Base-by-base conservation (phyloP, 805 yeast genomes). In the Saccharomycopsis microspora region DNA sequence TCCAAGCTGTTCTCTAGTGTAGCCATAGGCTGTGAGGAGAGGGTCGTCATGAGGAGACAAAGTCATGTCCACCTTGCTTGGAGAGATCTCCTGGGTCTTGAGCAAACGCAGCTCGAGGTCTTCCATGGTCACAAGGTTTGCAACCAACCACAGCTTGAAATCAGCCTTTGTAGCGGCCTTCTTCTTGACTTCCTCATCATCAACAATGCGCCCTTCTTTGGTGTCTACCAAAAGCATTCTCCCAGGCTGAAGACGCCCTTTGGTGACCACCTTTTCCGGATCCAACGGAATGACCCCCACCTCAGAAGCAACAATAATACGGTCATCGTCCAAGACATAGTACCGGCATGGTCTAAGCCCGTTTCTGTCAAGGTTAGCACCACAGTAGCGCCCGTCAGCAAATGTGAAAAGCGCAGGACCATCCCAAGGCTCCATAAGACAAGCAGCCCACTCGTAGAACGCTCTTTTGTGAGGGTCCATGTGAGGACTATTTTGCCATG, bases 391-490 rank as follows among this genome's bases (percentile, higher is more conserved):
- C 57, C 96, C 97, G 66, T 90, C 97, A 36, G 97, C 90, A 65
- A 90, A 93, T 32, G 95, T 88, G 71, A 90, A 85, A 56, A 93
- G 70, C 35, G 97, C 97, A 19, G 98, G 98, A 55, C 98, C 98
- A 68, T 90, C 98, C 98, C 98, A 90, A 5, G 97, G 97, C 70
- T 90, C 98, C 96, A 93, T 93, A 55, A 90, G 69, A 68, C 97
- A 88, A 8, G 97, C 96, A 43, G 97, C 97, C 97, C 97, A 90
- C 65, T 93, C 97, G 69, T 90, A 90, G 67, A 94, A 90, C 0
- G 97, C 97, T 58, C 76, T 80, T 69, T 89, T 85, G 64, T 84
- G 82, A 48, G 95, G 86, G 64, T 90, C 96, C 84, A 90, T 88
- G 54, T 75, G 65, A 47, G 66, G 65, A 66, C 89, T 93, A 62